Base-by-base conservation (phyloP, 129 eudicot genomes). In the Chrysanthemum seticuspe region DNA sequence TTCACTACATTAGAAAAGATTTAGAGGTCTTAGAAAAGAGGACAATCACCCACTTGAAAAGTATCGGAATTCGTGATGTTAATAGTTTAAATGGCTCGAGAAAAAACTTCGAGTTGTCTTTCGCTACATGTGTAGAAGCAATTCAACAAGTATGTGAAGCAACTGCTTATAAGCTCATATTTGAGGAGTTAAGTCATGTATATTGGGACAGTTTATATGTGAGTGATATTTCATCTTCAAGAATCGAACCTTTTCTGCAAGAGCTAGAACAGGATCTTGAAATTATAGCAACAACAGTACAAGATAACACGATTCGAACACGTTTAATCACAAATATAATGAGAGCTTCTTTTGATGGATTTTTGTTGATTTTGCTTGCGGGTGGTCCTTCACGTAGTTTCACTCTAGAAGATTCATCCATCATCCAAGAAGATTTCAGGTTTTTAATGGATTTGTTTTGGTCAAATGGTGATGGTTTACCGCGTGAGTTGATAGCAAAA, bases 281-380 rank as follows among this genome's bases (percentile, higher is more conserved):
- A 79, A 40, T 76, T 15, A 75, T 92, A 45, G 84, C 97, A 3
- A 77, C 77, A 16, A 88, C 87, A 2, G 94, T 87, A 66, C 89
- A 92, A 67, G 94, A 92, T 60, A 85, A 89, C 69, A 55, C 74
- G 13, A 84, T 85, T 6, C 76, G 96, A 40, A 92, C 96, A 10
- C 89, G 97, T 15, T 74, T 89, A 19, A 89, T 89, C 7, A 89
- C 96, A 6, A 83, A 85, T 47, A 79, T 89, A 64, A 92, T 92
- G 97, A 87, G 79, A 67, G 96, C 97, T 70, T 85, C 94, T 7
- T 92, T 86, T 53, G 88, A 92, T n/a, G 97, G 97, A n/a, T 92
- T 83, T 74, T 66, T 85, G 78, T 85, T 92, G 83, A 85, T 92
- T 70, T 83, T 92, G 84, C 89, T 92, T 52, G 96, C 89, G 15